Evolutionary conservation across 768 basidiomycete genomes (phyloP).

Genomic region (Clitopilus hobsonii): DNA sequence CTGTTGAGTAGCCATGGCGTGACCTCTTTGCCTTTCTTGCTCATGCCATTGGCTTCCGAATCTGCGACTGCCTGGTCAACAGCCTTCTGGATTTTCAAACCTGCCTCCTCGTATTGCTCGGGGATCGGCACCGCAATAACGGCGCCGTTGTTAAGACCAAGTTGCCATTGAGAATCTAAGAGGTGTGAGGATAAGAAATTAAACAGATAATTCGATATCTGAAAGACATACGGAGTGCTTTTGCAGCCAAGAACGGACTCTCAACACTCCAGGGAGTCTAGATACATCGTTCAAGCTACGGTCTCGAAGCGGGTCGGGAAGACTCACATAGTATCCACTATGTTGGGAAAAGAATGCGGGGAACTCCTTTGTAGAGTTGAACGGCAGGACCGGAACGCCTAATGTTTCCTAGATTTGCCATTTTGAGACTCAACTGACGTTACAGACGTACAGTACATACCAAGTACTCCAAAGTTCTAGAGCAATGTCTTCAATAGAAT

Average conservation of each 20-base stretch:
- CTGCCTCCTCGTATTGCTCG: conserved; percentile 60
- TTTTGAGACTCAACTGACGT: too few relatives aligned
- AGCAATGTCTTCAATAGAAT: background rate
- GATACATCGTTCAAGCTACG: background rate
- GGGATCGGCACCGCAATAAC: conserved; percentile 92
- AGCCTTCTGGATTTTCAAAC: conserved; percentile 63
- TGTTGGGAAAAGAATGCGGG: conserved; percentile 90
- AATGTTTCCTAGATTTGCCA: conserved; percentile 92
- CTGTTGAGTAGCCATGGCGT: conserved; percentile 93
- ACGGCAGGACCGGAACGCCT: conserved; percentile 87
- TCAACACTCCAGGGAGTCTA: conserved; percentile 79
- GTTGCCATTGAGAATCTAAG: conserved; percentile 62
- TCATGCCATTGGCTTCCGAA: conserved; percentile 76
- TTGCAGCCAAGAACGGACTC: conserved; percentile 63
- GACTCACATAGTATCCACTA: conserved; percentile 72
- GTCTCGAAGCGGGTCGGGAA: background rate
- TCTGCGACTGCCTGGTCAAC: conserved; percentile 85
- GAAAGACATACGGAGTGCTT: conserved; percentile 59
- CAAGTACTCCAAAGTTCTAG: conserved; percentile 76
- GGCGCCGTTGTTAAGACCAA: conserved; percentile 72
- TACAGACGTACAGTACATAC: too few relatives aligned
- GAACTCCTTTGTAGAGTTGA: conserved; percentile 72
- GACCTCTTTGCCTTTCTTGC: conserved; percentile 78
- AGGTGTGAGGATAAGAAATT: background rate
- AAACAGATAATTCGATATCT: background rate